Evolutionary conservation across 208 protist genomes (phyloP).

Genomic region (Kentomonas sorsogonicus): DNA sequence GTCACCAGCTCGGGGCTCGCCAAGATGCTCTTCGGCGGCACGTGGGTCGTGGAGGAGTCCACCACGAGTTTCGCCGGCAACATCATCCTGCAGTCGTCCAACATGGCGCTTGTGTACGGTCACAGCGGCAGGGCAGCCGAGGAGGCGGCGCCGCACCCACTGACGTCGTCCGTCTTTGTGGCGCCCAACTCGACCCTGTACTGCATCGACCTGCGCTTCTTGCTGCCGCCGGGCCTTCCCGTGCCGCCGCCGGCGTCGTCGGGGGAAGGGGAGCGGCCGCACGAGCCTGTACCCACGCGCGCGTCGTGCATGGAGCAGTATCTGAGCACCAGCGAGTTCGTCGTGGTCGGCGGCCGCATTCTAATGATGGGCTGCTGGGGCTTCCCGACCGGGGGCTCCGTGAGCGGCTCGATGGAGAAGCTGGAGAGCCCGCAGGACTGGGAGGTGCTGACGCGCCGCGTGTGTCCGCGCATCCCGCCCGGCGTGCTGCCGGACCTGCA

Average conservation of each 20-base stretch:
- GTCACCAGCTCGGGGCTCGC: conserved; percentile 35
- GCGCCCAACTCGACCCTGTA: conserved; percentile 31
- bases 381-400: conserved; percentile 30
- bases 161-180: conserved; percentile 24
- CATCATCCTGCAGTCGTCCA: conserved; percentile 38
- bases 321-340: conserved; percentile 30
- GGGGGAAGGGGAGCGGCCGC: neutral
- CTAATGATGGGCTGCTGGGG: conserved; percentile 41
- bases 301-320: conserved; percentile 24
- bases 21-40: conserved; percentile 43
- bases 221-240: too few species aligned
- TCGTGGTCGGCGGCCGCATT: conserved; percentile 38
- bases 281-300: neutral
- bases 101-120: conserved; percentile 36
- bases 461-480: conserved; percentile 11
- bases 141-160: conserved; percentile 12
- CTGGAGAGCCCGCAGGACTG: conserved; percentile 27
- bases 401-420: conserved; percentile 29
- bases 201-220: conserved; percentile 17
- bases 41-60: conserved; percentile 26
- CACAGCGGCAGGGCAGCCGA: conserved; percentile 17
- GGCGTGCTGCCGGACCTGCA: conserved; percentile 16
- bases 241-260: neutral
- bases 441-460: conserved; percentile 14
- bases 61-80: conserved; percentile 37